Evolutionary conservation across 2,329 filamentous ascomycete genomes (phyloP).

Genomic region (Chrysoporthe austroafricana): DNA sequence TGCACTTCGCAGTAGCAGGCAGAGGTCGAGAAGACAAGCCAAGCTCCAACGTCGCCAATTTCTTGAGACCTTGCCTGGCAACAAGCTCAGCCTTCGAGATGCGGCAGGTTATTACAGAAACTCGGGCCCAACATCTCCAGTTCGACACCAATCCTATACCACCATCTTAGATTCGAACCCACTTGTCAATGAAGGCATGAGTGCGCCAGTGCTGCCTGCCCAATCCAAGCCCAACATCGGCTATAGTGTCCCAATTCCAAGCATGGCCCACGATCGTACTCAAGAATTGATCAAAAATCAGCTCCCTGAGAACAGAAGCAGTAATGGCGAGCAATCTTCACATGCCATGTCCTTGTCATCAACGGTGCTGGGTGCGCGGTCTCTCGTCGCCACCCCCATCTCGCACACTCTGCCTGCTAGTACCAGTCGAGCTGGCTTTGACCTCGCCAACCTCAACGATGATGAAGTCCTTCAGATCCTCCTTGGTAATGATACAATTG

Average conservation of each 20-base stretch:
- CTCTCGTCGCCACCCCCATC: not conserved
- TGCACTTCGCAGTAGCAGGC: not conserved
- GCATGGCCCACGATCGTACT: not conserved
- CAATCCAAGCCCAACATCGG: not conserved
- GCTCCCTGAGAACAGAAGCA: too few relatives aligned
- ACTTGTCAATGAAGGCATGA: not conserved
- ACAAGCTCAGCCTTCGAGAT: not conserved
- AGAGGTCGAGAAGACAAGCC: too few relatives aligned
- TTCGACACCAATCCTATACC: not conserved
- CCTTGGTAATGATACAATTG: not conserved
- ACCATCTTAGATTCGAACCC: not conserved
- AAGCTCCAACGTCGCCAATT: not conserved
- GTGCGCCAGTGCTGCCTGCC: not conserved
- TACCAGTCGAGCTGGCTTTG: not conserved
- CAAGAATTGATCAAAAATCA: not conserved
- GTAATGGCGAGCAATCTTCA: too few relatives aligned
- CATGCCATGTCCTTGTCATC: too few relatives aligned
- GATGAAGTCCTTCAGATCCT: conserved; percentile 16
- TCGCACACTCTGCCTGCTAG: not conserved
- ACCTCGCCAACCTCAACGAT: conserved; percentile 3
- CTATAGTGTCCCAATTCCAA: not conserved
- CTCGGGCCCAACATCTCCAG: not conserved
- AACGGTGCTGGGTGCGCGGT: too few relatives aligned
- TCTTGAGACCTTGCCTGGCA: not conserved
- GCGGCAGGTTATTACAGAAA: not conserved